A percentile compares a stretch with the other conserved stretches of the same genome.
Evolutionary conservation across 2,329 filamentous ascomycete genomes (phyloP).

Genomic region (Raffaelea arxii): DNA sequence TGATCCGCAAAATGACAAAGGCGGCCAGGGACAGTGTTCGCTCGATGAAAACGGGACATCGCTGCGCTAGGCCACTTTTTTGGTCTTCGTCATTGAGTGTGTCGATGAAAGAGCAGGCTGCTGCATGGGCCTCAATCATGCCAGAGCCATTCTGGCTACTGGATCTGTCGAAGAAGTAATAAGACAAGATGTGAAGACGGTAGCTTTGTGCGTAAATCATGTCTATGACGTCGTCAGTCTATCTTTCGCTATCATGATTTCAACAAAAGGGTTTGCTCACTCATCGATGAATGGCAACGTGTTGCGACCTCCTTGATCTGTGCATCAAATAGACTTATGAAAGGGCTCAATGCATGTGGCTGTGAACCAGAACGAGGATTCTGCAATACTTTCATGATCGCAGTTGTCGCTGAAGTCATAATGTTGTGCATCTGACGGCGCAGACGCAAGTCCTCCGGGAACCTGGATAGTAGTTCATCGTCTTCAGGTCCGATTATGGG

Average conservation of each 20-base stretch:
- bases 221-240: neutral
- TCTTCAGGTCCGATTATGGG: neutral
- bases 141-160: constrained; percentile 28
- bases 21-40: constrained; percentile 43
- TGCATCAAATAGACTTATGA: constrained; percentile 8
- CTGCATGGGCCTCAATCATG: constrained; percentile 36
- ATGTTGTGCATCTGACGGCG: constrained; percentile 6
- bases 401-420: constrained; percentile 6
- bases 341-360: neutral
- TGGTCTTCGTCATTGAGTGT: constrained; percentile 22
- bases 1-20: constrained; percentile 36
- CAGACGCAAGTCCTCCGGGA: neutral
- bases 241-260: too few relatives aligned
- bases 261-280: constrained; percentile 1
- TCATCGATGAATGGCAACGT: neutral
- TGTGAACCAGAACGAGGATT: neutral
- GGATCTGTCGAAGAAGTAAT: constrained; percentile 40
- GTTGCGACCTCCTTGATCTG: constrained; percentile 2
- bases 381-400: constrained; percentile 1
- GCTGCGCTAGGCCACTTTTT: constrained; percentile 24
- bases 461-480: neutral
- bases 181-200: constrained; percentile 37
- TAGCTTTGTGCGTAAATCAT: constrained; percentile 34
- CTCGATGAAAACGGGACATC: constrained; percentile 37
- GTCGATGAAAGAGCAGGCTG: constrained; percentile 33